Evolutionary conservation across 2,329 filamentous ascomycete species (phyloP).

Genomic region (Aspergillus sojae): DNA sequence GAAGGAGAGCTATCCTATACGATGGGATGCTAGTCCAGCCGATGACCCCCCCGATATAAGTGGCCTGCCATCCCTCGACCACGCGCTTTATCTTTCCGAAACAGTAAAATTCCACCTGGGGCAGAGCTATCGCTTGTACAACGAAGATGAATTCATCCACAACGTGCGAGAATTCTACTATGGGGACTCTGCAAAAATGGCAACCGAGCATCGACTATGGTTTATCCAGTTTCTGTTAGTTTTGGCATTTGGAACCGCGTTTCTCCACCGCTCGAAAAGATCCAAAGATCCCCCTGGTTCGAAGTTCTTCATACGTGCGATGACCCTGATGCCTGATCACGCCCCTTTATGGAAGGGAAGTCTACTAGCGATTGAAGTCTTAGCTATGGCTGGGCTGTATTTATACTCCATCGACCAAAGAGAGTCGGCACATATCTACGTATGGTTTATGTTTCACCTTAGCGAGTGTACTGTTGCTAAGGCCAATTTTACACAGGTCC

Average conservation of each 20-base stretch:
- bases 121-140: not conserved
- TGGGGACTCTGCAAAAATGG: not conserved
- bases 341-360: not conserved
- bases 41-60: not conserved
- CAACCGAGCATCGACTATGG: not conserved
- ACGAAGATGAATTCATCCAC: not conserved
- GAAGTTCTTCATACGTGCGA: not conserved
- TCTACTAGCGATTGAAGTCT: not conserved
- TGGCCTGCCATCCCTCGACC: not conserved
- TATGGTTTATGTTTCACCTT: not conserved
- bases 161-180: not conserved
- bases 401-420: not conserved
- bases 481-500: not conserved
- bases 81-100: not conserved
- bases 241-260: not conserved
- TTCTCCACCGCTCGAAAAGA: not conserved
- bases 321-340: not conserved
- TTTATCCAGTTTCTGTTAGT: not conserved
- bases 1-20: not conserved
- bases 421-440: not conserved
- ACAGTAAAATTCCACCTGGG: not conserved
- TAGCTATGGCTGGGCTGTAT: not conserved
- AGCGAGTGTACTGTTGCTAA: not conserved
- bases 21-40: not conserved
- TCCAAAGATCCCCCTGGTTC: not conserved